A percentile compares a stretch with the other conserved stretches of the same genome.
Conservation (phyloP, 192 early-diverging fungal genomes). For the Dimargaris cristalligena region DNA sequence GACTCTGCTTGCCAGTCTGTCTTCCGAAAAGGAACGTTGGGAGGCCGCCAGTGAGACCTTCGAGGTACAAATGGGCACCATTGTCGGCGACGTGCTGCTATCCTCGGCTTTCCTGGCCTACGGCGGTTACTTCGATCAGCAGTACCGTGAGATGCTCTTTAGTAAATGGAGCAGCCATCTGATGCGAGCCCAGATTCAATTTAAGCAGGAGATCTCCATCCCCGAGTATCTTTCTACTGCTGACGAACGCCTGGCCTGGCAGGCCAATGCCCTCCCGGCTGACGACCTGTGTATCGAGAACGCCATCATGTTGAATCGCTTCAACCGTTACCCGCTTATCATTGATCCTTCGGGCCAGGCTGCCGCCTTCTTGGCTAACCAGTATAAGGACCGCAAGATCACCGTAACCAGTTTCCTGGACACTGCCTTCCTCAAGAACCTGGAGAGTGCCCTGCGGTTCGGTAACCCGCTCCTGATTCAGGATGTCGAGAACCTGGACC, state of each 20-base stretch:
- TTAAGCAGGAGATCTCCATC: slow-evolving; percentile 64
- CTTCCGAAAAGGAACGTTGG: slow-evolving; percentile 90
- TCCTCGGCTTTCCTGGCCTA: slow-evolving; percentile 92
- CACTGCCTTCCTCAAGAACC: slow-evolving; percentile 87
- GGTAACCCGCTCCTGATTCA: slow-evolving; percentile 94
- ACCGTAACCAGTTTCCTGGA: slow-evolving; percentile 95
- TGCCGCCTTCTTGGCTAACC: slow-evolving; percentile 66
- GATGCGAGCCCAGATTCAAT: slow-evolving; percentile 43
- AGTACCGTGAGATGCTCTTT: slow-evolving; percentile 68
- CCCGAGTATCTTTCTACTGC: slow-evolving; percentile 82
- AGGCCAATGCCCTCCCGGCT: slow-evolving; percentile 59
- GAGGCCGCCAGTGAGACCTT: slow-evolving; percentile 75
- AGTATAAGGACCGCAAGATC: slow-evolving; percentile 75
- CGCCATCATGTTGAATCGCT: slow-evolving; percentile 88
- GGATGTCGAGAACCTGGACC: slow-evolving; percentile 94
- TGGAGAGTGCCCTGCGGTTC: slow-evolving; percentile 95
- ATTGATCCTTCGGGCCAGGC: slow-evolving; percentile 97
- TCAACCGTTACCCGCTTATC: slow-evolving; percentile 91
- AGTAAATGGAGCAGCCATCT: slow-evolving; percentile 65
- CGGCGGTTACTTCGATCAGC: slow-evolving; percentile 95
- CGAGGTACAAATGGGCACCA: slow-evolving; percentile 90
- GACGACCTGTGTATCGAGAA: slow-evolving; percentile 96
- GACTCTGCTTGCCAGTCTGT: slow-evolving; percentile 69
- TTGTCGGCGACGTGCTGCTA: slow-evolving; percentile 90
- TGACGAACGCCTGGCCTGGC: slow-evolving; percentile 86